phyloP scores from a whole-genome alignment of 2,329 filamentous ascomycete species.

The Fusarium chaquense region DNA sequence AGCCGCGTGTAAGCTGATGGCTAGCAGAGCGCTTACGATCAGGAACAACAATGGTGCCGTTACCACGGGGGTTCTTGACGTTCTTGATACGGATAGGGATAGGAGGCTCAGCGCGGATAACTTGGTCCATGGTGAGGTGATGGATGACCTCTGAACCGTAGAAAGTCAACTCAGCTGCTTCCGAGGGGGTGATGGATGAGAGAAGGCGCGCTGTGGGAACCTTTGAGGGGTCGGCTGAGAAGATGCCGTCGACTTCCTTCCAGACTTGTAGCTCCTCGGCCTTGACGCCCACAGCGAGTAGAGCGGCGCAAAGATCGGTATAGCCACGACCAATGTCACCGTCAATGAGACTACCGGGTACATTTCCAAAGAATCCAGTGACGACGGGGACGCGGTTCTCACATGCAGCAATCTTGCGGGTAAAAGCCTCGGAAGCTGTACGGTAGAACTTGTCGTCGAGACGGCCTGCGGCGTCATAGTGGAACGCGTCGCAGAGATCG shows the following conservation, averaged over 20 bases:
- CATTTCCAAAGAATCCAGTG: conserved; percentile 94
- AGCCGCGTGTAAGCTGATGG: conserved; percentile 68
- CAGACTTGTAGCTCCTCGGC: conserved; percentile 94
- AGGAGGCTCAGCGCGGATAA: conserved; percentile 80
- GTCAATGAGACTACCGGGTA: conserved; percentile 90
- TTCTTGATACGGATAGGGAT: conserved; percentile 94
- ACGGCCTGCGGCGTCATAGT: conserved; percentile 70
- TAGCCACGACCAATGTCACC: conserved; percentile 93
- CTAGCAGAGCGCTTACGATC: conserved; percentile 69
- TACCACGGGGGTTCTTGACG: conserved; percentile 84
- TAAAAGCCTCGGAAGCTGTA: conserved; percentile 70
- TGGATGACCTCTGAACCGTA: conserved; percentile 98
- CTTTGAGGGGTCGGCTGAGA: conserved; percentile 85
- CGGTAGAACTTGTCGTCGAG: conserved; percentile 79
- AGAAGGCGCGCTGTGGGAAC: conserved; percentile 95
- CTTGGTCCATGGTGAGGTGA: conserved; percentile 98
- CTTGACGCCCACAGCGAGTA: conserved; percentile 88
- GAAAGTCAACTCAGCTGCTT: conserved; percentile 95
- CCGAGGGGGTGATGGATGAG: conserved; percentile 87
- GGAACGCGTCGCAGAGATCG: conserved; percentile 85
- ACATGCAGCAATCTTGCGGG: conserved; percentile 73
- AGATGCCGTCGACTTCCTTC: conserved; percentile 99
- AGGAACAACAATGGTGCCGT: conserved; percentile 85
- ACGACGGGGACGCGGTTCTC: conserved; percentile 78
- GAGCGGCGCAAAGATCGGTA: conserved; percentile 93